Base-by-base conservation (phyloP, 1,284 basidiomycete species). In the Schizophyllum amplum region DNA sequence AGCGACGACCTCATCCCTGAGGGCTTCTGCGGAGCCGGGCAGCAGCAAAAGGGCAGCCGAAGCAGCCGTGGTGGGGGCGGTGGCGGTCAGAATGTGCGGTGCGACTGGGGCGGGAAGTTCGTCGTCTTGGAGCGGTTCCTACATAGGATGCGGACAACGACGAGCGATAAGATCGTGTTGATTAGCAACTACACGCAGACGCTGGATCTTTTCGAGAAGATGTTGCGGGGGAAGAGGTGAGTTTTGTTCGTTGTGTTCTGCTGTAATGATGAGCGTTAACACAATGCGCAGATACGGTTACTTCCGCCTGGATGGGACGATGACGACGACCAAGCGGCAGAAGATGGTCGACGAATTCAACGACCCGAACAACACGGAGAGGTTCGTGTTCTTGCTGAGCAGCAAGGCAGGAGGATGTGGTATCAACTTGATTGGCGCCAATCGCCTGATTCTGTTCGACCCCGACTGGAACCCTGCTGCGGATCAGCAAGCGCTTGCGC, bases 111-210 rank as follows among this genome's bases (percentile, higher is more conserved):
- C 53, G 94, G 94, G 50, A 98, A 98, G 72, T 98, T 99, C 71
- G 65, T 94, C 33, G 95, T 99, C 2, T 77, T 99, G 15, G 95
- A 98, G 66, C 81, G 94, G 64, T 96, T 98, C 72, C 74, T 98
- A 51, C 86, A 92, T 65, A 87, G 88, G 55, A 87, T 96, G 61
- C 77, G 77, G 51, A 86, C 84, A 11, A 81, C 90, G 62, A 94
- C 91, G 20, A 89, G 82, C 60, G 96, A 99, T 78, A 99, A 99
- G 79, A 98, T 99, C 60, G 96, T 99, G 5, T 77, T 99, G 48
- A 98, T 99, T 70, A 95, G 92, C 68, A 99, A 99, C 71, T 98
- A 97, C 65, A 99, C 97, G 1, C 93, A 97, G 70, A 99, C 97
- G 0, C 79, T 99, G 7, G 96, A 99, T 69, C 72, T 98, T 13